Conservation (phyloP, 1,284 basidiomycete species). For the Thelephora terrestris region DNA sequence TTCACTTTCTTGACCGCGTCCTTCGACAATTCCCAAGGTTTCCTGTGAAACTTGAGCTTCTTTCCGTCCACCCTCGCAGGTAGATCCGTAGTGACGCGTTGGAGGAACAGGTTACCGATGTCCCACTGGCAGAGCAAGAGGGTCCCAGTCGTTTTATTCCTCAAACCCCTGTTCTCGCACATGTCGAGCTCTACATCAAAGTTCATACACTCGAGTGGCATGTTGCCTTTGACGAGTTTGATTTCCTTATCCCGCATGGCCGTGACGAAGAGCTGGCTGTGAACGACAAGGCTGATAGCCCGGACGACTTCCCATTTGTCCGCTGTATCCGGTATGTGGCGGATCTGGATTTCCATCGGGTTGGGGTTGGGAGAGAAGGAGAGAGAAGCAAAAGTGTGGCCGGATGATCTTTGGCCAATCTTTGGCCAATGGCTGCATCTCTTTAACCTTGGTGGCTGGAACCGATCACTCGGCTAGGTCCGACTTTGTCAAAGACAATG, state of each 20-base stretch:
- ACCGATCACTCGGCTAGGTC: neutral
- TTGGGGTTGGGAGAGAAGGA: neutral
- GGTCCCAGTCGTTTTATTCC: slow-evolving; percentile 47
- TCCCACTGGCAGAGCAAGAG: slow-evolving; percentile 36
- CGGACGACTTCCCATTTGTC: slow-evolving; percentile 48
- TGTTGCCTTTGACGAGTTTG: slow-evolving; percentile 25
- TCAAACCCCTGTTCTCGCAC: slow-evolving; percentile 36
- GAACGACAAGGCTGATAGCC: slow-evolving; percentile 42
- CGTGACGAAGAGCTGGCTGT: slow-evolving; percentile 36
- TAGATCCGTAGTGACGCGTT: slow-evolving; percentile 25
- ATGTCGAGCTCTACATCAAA: slow-evolving; percentile 45
- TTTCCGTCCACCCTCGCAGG: slow-evolving; percentile 28
- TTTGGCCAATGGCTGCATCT: no score
- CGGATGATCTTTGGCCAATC: no score
- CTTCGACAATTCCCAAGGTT: slow-evolving; percentile 17
- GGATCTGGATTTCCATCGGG: slow-evolving; percentile 43
- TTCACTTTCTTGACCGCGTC: slow-evolving; percentile 10
- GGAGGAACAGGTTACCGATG: slow-evolving; percentile 38
- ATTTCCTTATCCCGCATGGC: slow-evolving; percentile 10
- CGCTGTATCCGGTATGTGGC: slow-evolving; percentile 33
- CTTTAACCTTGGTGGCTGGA: neutral
- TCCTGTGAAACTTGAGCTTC: slow-evolving; percentile 30
- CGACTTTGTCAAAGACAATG: no score
- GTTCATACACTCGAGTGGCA: slow-evolving; percentile 31
- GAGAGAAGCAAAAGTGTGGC: neutral